Evolutionary conservation across 257 asterid genomes (phyloP).

Genomic region (Henckelia pumila): DNA sequence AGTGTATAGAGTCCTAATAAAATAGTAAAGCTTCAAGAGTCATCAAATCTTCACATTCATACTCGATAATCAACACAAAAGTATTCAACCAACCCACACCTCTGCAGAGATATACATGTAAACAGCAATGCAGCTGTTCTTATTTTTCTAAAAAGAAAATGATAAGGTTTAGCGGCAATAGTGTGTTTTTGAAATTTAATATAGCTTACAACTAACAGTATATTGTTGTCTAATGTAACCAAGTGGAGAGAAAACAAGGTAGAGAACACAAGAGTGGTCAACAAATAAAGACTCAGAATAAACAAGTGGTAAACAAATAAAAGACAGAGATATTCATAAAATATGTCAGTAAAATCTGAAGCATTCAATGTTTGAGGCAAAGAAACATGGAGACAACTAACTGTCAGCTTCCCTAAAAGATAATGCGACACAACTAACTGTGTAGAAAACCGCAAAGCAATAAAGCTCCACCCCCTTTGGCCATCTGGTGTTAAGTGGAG

Average conservation of each 20-base stretch:
- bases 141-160: neutral
- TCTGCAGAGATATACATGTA: neutral
- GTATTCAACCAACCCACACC: neutral
- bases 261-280: neutral
- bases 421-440: neutral
- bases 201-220: neutral
- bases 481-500: neutral
- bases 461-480: neutral
- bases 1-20: no score
- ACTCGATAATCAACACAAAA: neutral
- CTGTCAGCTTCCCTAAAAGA: neutral
- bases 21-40: no score
- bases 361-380: neutral
- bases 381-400: neutral
- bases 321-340: no score
- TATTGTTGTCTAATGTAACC: neutral
- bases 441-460: neutral
- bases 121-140: neutral
- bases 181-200: no score
- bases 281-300: no score
- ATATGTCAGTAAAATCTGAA: neutral
- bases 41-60: no score
- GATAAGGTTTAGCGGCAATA: neutral
- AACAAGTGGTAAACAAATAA: no score
- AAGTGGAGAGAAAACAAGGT: no score